Evolutionary conservation across 176 grass and related monocot genomes (phyloP).

Genomic region (Eremochloa ophiuroides): DNA sequence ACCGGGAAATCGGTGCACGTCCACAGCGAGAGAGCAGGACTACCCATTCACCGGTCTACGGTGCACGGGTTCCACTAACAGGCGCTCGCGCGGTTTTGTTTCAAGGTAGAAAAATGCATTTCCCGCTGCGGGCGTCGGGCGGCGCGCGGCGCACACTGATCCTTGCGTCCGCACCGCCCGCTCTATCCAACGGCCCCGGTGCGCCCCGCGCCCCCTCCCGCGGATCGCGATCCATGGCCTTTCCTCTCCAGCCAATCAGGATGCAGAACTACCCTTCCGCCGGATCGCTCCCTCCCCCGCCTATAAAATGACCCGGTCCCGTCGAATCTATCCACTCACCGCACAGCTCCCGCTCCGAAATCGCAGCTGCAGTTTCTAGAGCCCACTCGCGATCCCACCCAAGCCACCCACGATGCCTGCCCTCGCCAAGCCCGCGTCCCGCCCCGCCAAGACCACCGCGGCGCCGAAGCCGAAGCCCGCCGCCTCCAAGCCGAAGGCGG

Average conservation of each 20-base stretch:
- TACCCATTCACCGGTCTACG: neutral
- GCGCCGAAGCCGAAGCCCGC: slow-evolving; percentile 37
- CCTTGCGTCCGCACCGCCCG: neutral
- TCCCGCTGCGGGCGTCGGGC: slow-evolving; percentile 15
- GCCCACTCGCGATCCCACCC: neutral
- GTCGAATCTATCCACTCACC: neutral
- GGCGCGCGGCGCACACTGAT: neutral
- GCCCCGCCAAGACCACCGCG: slow-evolving; percentile 6
- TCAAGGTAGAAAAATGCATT: neutral
- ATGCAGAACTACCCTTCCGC: neutral
- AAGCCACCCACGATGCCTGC: slow-evolving; percentile 36
- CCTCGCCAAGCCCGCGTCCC: slow-evolving; percentile 29
- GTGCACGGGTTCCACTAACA: slow-evolving; percentile 20
- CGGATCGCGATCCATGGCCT: slow-evolving; percentile 26
- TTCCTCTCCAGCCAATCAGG: neutral
- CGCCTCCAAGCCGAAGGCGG: slow-evolving; percentile 42
- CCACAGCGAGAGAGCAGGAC: neutral
- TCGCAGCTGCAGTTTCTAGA: neutral
- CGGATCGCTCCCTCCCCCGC: neutral
- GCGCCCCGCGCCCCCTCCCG: accelerated
- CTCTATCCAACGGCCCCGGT: slow-evolving; percentile 25
- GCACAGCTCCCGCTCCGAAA: neutral
- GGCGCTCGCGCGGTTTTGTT: slow-evolving; percentile 27
- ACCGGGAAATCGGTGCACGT: neutral
- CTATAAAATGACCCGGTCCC: slow-evolving; percentile 14